A percentile compares a stretch with the other conserved stretches of the same genome.
These are phyloP conservation scores for Apiospora arundinis DNA, from an alignment of 2,329 filamentous ascomycete species.

Conservation along the genomic window DNA sequence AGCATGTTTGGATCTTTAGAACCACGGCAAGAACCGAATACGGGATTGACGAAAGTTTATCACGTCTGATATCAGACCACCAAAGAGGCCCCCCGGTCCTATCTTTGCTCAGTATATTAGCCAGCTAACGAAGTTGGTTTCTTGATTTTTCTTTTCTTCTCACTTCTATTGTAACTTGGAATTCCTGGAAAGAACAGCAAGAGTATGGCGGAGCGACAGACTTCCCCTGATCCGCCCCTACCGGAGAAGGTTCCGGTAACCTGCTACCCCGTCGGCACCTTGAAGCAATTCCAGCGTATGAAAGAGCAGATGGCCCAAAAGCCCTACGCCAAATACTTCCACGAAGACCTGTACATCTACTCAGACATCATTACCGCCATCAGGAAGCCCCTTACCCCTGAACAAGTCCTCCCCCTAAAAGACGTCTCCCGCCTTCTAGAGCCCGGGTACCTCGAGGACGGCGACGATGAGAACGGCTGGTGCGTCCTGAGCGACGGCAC, in stretches of 20 bases:
- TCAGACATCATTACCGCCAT: constrained; percentile 25
- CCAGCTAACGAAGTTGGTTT: background rate
- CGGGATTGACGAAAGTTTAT: background rate
- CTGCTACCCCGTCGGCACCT: constrained; percentile 26
- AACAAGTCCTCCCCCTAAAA: constrained; percentile 22
- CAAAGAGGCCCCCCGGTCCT: background rate
- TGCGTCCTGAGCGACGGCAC: constrained; percentile 26
- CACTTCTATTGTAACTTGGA: no score
- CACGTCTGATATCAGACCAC: background rate
- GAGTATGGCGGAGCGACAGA: background rate
- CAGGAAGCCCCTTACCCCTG: constrained; percentile 23
- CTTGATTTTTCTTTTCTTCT: background rate
- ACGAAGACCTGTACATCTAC: constrained; percentile 24
- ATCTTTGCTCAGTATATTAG: background rate
- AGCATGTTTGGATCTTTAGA: background rate
- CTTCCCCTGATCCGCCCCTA: background rate
- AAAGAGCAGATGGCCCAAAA: constrained; percentile 23
- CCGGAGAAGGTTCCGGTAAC: constrained; percentile 24
- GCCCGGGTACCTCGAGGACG: constrained; percentile 21
- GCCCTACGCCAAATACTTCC: constrained; percentile 27
- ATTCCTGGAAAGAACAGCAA: no score
- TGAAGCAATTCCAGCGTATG: constrained; percentile 22
- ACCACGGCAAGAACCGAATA: background rate
- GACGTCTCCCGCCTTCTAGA: constrained; percentile 25
- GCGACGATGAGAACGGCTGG: constrained; percentile 29